phyloP scores from a whole-genome alignment of 2,329 filamentous ascomycete species.

The Emmonsiellopsis sp. region DNA sequence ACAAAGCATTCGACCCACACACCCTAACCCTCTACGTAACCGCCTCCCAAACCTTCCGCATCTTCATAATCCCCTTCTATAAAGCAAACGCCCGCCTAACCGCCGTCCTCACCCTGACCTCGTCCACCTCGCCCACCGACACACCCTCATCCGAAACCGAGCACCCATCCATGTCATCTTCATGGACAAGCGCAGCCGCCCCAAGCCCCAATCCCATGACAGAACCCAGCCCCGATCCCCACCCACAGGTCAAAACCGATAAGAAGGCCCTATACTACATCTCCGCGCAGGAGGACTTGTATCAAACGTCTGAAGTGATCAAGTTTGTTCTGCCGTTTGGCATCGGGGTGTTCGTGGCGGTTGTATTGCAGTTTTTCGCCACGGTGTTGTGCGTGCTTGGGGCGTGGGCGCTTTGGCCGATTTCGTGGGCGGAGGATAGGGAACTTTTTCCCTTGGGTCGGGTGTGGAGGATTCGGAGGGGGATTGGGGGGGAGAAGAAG shows the following conservation, averaged over 20 bases:
- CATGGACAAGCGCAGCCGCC: not conserved
- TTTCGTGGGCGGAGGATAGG: conserved; percentile 42
- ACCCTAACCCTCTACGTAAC: conserved; percentile 62
- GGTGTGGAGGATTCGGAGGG: not conserved
- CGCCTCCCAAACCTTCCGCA: conserved; percentile 63
- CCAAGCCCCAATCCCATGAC: not conserved
- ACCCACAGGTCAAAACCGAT: conserved; percentile 12
- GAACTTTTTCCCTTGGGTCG: conserved; percentile 16
- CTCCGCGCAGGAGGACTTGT: conserved; percentile 66
- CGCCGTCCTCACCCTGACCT: conserved; percentile 55
- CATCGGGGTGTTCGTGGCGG: conserved; percentile 46
- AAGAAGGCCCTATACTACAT: conserved; percentile 56
- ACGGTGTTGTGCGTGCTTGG: conserved; percentile 57
- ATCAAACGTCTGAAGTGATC: conserved; percentile 66
- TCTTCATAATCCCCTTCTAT: conserved; percentile 72
- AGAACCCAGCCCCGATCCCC: conserved; percentile 1
- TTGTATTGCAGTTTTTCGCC: conserved; percentile 55
- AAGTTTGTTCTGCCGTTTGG: conserved; percentile 59
- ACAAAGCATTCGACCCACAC: conserved; percentile 56
- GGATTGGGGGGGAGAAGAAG: not conserved
- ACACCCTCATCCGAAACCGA: conserved; percentile 40
- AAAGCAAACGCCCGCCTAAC: conserved; percentile 57
- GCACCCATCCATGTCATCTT: not conserved
- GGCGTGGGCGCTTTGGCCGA: conserved; percentile 40
- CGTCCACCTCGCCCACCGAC: conserved; percentile 42